These are phyloP conservation scores for Moesziomyces parantarcticus DNA, from an alignment of 1,284 basidiomycete genomes.

Conservation along the genomic window DNA sequence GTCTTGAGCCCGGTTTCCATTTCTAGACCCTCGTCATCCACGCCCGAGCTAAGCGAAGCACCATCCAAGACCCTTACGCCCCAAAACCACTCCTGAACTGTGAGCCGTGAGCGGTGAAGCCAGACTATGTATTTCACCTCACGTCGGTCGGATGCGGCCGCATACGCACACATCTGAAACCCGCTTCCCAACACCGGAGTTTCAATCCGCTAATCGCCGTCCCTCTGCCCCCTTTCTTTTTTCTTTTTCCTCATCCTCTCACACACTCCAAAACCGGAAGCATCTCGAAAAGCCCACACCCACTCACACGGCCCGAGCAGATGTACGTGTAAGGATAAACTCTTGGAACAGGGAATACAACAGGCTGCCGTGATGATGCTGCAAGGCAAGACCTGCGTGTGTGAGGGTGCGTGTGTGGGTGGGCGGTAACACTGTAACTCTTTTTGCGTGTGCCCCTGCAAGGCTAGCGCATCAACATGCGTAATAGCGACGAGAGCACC, in stretches of 20 bases:
- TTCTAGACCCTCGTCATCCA: no score
- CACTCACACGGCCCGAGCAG: no score
- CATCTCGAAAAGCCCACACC: not conserved
- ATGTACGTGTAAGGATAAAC: no score
- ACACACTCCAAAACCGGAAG: not conserved
- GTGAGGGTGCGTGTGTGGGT: not conserved
- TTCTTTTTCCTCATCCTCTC: no score
- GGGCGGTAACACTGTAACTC: not conserved
- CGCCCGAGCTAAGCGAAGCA: no score
- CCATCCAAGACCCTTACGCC: no score
- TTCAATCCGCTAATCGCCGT: not conserved
- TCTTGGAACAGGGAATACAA: no score
- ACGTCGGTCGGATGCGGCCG: not conserved
- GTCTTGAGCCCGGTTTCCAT: no score
- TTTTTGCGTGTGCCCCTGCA: not conserved
- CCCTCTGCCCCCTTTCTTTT: not conserved
- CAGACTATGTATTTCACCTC: not conserved
- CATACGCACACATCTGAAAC: not conserved
- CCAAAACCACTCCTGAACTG: no score
- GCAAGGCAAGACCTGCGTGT: not conserved
- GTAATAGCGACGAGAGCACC: conserved; percentile 44
- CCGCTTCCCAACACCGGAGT: not conserved
- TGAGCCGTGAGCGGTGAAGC: not conserved
- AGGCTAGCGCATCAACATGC: conserved; percentile 43
- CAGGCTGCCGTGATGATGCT: no score